A percentile compares a stretch with the other conserved stretches of the same genome.
Conservation (phyloP, 2,329 filamentous ascomycete species). For the Cladosporium sp. region DNA sequence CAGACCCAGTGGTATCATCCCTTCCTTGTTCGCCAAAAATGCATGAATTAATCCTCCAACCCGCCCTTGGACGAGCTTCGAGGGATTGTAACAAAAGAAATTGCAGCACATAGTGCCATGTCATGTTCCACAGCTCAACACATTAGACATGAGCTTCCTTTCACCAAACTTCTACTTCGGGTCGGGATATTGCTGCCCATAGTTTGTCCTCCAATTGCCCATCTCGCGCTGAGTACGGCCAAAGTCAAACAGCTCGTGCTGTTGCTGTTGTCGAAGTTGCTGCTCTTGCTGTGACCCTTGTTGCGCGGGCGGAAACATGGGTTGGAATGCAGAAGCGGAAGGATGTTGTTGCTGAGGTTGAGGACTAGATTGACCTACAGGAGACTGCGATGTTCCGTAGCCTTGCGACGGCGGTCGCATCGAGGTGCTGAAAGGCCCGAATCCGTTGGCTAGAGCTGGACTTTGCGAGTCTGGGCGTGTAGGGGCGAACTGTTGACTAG, state of each 20-base stretch:
- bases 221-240: not conserved
- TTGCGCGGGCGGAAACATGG: not conserved
- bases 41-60: not conserved
- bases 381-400: not conserved
- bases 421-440: not conserved
- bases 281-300: not conserved
- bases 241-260: constrained; percentile 3
- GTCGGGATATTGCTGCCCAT: not conserved
- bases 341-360: not conserved
- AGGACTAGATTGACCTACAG: not conserved
- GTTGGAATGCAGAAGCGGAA: not conserved
- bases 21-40: not conserved
- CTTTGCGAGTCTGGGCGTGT: not conserved
- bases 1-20: constrained; percentile 8
- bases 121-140: not conserved
- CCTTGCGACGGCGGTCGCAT: constrained; percentile 7
- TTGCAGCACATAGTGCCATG: not conserved
- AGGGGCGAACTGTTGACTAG: not conserved
- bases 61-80: too few relatives aligned
- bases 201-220: not conserved
- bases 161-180: not conserved
- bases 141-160: not conserved
- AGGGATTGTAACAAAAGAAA: not conserved
- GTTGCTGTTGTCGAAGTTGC: not conserved
- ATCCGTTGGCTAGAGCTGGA: not conserved